Evolutionary conservation across 2,329 filamentous ascomycete species (phyloP).

Genomic region (Colletotrichum tropicale): DNA sequence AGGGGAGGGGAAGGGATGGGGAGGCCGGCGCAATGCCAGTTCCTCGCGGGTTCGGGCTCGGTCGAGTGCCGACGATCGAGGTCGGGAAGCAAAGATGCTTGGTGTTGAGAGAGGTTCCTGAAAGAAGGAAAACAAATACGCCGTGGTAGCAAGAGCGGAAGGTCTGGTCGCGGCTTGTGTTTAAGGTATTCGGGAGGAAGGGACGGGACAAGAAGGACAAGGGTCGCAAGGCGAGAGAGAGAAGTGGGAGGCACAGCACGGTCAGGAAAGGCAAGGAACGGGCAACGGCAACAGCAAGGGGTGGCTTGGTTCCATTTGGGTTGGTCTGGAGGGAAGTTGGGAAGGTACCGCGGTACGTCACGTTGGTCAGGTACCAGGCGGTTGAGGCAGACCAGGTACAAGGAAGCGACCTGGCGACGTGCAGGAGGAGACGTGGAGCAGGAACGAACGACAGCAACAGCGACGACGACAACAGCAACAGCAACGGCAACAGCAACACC

Average conservation of each 20-base stretch:
- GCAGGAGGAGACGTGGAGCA: background rate
- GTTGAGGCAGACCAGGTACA: background rate
- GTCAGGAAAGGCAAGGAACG: constrained; percentile 5
- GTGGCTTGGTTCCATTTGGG: background rate
- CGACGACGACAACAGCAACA: background rate
- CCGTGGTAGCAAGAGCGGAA: background rate
- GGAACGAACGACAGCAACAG: background rate
- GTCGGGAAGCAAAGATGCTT: background rate
- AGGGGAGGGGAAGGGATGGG: background rate
- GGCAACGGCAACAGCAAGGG: background rate
- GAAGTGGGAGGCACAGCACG: background rate
- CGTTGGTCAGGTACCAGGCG: background rate
- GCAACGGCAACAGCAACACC: background rate
- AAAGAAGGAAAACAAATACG: background rate
- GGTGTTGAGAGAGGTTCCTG: background rate
- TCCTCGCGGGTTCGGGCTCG: background rate
- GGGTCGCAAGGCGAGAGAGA: constrained; percentile 7
- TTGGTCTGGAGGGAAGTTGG: background rate
- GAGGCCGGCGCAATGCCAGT: constrained; percentile 13
- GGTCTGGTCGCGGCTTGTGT: background rate
- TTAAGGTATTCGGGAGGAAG: constrained; percentile 21
- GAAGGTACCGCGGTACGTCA: background rate
- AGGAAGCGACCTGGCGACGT: background rate
- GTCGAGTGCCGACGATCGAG: background rate
- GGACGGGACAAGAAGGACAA: constrained; percentile 14